Evolutionary conservation across 2,329 filamentous ascomycete genomes (phyloP), one percentile per base, ranked within the genome.

Genomic region (Aphanocladium album): DNA sequence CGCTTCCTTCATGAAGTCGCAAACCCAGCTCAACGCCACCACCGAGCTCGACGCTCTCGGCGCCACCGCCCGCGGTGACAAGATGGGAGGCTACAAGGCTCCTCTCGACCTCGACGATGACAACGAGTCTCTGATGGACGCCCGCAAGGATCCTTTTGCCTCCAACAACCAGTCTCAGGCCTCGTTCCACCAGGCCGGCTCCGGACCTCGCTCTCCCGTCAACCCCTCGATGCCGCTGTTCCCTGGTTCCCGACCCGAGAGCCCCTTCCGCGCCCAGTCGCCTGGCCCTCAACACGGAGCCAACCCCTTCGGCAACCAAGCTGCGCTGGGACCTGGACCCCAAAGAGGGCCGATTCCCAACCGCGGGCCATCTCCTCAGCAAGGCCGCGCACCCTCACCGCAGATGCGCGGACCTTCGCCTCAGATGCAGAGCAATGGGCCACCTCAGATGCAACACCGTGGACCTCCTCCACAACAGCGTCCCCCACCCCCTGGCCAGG

Each of bases 1-100:
- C 68, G 91, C 91, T 56, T 97, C 93, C 11, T 97, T 98, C 77
- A 96, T 97, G 87, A 97, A 97, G 80, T 96, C 92, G 14, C 90
- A 95, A 74, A 90, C 90, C 5, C 88, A 93, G 70, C 80, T 96
- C 57, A 84, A 76, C 51, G 77, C 80, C 17, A 91, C 89, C 6
- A 96, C 92, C 5, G 93, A 97, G 75, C 83, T 97, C 54, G 92
- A 97, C 73, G 93, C 93, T 8, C 79, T 97, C 61, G 93, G 90
- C 65, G 91, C 90, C n/a, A 96, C 93, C 5, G 93, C 93, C 33
- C 88, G 93, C 70, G 92, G 92, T 61, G 92, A 96, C 71, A 90
- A 90, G 61, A 60, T 60, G 57, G 61, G 56, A 21, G 61, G 61
- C 45, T 62, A 62, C 46, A 90, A 91, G 54, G 67, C 67, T n/a